phyloP scores from a whole-genome alignment of 2,329 filamentous ascomycete species.

The Fusarium irregulare region DNA sequence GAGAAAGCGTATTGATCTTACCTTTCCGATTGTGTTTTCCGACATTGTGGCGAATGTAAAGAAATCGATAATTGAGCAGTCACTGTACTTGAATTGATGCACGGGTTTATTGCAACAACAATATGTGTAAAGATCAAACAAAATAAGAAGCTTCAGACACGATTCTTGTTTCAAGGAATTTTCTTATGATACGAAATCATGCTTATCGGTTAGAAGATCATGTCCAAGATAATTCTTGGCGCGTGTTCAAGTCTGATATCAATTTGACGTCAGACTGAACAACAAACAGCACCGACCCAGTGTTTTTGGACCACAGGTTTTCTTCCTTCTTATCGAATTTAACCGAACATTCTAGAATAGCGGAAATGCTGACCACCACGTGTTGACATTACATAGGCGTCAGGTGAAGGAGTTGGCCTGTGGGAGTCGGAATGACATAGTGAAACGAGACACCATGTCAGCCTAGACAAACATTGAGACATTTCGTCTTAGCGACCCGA shows the following conservation, averaged over 20 bases:
- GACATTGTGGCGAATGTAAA: background rate
- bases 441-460: too few relatives aligned
- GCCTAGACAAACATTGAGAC: too few relatives aligned
- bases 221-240: background rate
- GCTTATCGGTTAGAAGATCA: background rate
- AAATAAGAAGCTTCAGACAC: background rate
- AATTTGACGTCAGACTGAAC: background rate
- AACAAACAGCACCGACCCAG: background rate
- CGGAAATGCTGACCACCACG: background rate
- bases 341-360: background rate
- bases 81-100: background rate
- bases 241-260: background rate
- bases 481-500: too few relatives aligned
- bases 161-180: too few relatives aligned
- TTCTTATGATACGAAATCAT: too few relatives aligned
- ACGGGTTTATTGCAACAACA: background rate
- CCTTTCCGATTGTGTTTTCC: background rate
- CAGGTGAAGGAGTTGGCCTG: too few relatives aligned
- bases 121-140: background rate
- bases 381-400: background rate
- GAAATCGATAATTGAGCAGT: too few relatives aligned
- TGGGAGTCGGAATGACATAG: too few relatives aligned
- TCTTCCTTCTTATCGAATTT: background rate
- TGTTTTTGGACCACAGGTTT: background rate
- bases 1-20: rapidly evolving